Evolutionary conservation across 78 protist genomes (phyloP), one percentile per base, ranked within the genome.

Genomic region (Dictyostelium purpureum): DNA sequence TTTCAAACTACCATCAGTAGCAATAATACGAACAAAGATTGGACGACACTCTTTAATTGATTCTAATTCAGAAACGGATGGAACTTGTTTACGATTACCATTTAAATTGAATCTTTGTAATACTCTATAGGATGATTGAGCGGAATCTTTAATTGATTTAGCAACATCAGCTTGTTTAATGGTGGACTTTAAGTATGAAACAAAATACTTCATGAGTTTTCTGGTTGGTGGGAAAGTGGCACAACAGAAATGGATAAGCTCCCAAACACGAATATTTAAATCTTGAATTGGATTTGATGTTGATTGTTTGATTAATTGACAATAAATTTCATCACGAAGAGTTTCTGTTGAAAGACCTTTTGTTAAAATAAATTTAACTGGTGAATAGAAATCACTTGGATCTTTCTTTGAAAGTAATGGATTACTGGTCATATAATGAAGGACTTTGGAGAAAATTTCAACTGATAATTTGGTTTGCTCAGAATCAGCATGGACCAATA

Each of bases 261-360:
- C 94, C 94, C 94, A 90, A 37, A 73, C 82, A 61, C 88, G 79
- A 10, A 49, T 45, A 37, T 79, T 77, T 35, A 67, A 26, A 52
- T 90, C 94, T 51, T 63, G 70, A 51, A 38, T 70, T 63, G 94
- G 94, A 16, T 77, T 67, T 9, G 47, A 75, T 0, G 89, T 90
- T 4, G 94, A 81, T 49, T 90, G 94, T 75, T 90, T 90, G 49
- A 79, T 63, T 28, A 90, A 49, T 52, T 90, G 94, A 37, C 88
- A 73, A 76, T 78, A 90, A 75, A 90, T 79, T 75, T 90, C 94
- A 56, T 90, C 94, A 51, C 94, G 79, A 40, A 90, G 11, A 28
- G 51, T 0, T n/a, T 90, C 89, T 6, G 52, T 76, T 0, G 94
- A 56, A 11, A 90, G 21, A 42, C 79, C 94, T 75, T 90, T 90